A percentile compares a stretch with the other conserved stretches of the same genome.
Evolutionary conservation across 2,329 filamentous ascomycete species (phyloP).

Genomic region (Aureobasidium sp.): DNA sequence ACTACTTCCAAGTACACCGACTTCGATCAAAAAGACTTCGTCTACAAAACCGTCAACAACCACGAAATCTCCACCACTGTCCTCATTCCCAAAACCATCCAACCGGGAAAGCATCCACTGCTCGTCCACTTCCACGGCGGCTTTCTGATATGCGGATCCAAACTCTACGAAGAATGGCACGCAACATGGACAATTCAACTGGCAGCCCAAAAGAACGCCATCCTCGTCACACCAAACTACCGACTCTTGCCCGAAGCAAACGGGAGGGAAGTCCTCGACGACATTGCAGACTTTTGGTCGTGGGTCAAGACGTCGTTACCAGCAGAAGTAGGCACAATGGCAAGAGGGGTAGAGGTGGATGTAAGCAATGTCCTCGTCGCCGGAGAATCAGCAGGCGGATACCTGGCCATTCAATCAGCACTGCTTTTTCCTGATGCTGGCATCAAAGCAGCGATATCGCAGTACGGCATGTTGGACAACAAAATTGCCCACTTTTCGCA

Average conservation of each 20-base stretch:
- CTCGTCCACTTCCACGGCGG: slow-evolving; percentile 42
- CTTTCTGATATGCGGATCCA: slow-evolving; percentile 30
- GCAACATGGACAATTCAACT: slow-evolving; percentile 33
- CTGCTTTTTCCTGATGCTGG: background rate
- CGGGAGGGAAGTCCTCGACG: slow-evolving; percentile 41
- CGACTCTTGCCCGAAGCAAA: slow-evolving; percentile 46
- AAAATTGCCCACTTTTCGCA: slow-evolving; percentile 19
- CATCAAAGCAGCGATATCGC: slow-evolving; percentile 27
- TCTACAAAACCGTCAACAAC: slow-evolving; percentile 36
- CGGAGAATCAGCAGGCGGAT: slow-evolving; percentile 36
- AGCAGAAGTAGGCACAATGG: slow-evolving; percentile 14
- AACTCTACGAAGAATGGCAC: slow-evolving; percentile 11
- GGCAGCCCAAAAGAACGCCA: slow-evolving; percentile 34
- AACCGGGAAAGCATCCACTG: slow-evolving; percentile 31
- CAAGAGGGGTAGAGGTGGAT: slow-evolving; percentile 21
- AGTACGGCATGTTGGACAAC: slow-evolving; percentile 31
- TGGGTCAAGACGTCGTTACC: slow-evolving; percentile 32
- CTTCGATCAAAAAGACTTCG: slow-evolving; percentile 35
- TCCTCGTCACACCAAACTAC: slow-evolving; percentile 44
- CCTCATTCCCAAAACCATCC: slow-evolving; percentile 33
- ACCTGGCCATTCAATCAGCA: slow-evolving; percentile 30
- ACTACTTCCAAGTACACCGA: slow-evolving; percentile 27
- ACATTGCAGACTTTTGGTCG: slow-evolving; percentile 43
- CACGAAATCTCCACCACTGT: slow-evolving; percentile 34
- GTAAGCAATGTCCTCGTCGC: slow-evolving; percentile 25